Evolutionary conservation across 495 filamentous ascomycete species (phyloP), one percentile per base, ranked within the genome.

Genomic region (Ramalina intermedia): DNA sequence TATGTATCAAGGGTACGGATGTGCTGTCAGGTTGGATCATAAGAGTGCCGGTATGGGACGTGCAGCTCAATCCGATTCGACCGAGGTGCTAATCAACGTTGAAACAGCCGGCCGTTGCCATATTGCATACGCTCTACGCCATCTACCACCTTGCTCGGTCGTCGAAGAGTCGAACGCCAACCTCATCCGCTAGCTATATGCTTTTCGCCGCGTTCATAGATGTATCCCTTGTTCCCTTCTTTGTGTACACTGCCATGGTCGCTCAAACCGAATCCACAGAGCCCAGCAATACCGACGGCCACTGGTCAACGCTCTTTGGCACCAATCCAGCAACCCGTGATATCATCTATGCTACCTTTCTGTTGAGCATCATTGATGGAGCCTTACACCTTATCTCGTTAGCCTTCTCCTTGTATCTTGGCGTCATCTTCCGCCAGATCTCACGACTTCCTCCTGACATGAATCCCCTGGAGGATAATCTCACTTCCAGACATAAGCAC

Each of bases 401-500:
- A 4, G 65, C 64, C 9, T 67, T 93, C 24, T 84, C 82, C 1
- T 60, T 84, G 18, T 93, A 78, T 55, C 69, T 94, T 6, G 75
- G 74, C 2, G 56, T 85, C 43, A 73, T 84, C 52, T 94, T 94
- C 78, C 77, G 79, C 9, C 78, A 85, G 54, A 94, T 95, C 55
- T 67, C 79, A 21, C 68, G 69, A 13, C 72, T 95, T 47, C 88
- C 88, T 2, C 88, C 88, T 0, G 88, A 95, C 55, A 84, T 93
- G 82, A 95, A 94, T 55, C 88, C 88, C 7, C 66, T 95, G 7
- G 88, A 94, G 57, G 79, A 84, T 55, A 82, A 91, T 55, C 64
- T 94, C 36, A 95, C 88, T 5, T 80, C 85, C 11, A 80, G 87
- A 14, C 79, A 78, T 50, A 88, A 85, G 66, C 73, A 80, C 51